Evolutionary conservation across 2,329 filamentous ascomycete species (phyloP).

Genomic region (Aspergillus sclerotialis): DNA sequence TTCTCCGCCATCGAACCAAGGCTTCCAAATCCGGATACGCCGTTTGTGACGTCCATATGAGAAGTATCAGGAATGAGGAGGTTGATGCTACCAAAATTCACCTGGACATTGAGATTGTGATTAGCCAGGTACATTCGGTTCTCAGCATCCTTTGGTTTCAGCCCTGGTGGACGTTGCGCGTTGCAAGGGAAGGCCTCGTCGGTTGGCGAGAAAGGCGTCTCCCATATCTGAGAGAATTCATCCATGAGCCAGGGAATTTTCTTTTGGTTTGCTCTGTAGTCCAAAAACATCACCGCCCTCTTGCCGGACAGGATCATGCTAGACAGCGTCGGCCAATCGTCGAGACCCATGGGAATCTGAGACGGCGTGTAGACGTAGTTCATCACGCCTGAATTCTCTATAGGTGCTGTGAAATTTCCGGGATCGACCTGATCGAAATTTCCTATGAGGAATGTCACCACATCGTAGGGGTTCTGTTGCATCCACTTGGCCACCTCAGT

Average conservation of each 20-base stretch:
- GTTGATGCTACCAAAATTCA: conserved; percentile 57
- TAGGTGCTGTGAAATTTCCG: conserved; percentile 57
- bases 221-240: conserved; percentile 83
- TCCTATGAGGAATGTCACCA: conserved; percentile 77
- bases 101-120: conserved; percentile 80
- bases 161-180: conserved; percentile 65
- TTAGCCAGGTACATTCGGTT: conserved; percentile 75
- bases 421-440: conserved; percentile 71
- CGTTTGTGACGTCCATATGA: conserved; percentile 66
- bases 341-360: conserved; percentile 60
- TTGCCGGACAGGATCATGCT: conserved; percentile 66
- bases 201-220: conserved; percentile 76
- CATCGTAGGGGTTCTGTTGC: conserved; percentile 69
- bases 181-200: conserved; percentile 68
- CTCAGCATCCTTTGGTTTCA: conserved; percentile 47
- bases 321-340: conserved; percentile 77
- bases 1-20: conserved; percentile 58
- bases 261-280: conserved; percentile 75
- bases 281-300: conserved; percentile 73
- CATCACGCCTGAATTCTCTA: conserved; percentile 64
- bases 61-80: conserved; percentile 67
- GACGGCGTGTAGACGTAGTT: conserved; percentile 68
- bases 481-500: conserved; percentile 66
- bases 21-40: conserved; percentile 56
- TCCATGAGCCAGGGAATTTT: conserved; percentile 78